These are phyloP conservation scores for Monoraphidium neglectum DNA, from an alignment of 139 green algal species.

Conservation along the genomic window DNA sequence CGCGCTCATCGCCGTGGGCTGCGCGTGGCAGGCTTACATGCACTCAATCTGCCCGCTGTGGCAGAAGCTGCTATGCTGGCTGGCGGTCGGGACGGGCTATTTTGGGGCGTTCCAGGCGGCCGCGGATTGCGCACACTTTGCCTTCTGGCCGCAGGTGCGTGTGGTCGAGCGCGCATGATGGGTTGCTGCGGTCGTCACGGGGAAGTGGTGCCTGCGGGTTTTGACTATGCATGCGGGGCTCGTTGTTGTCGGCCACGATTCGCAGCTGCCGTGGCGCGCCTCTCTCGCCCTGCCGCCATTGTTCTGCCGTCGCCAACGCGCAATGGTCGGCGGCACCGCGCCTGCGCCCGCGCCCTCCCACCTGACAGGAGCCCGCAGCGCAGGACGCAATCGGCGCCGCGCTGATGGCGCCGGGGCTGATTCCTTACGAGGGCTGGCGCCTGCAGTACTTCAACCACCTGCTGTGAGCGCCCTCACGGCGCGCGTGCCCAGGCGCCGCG, in stretches of 20 bases:
- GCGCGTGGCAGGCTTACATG: slow-evolving; percentile 49
- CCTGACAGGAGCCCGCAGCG: background rate
- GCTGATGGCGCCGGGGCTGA: slow-evolving; percentile 53
- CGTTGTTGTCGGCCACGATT: too few relatives aligned
- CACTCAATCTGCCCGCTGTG: slow-evolving; percentile 46
- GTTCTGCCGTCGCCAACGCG: too few relatives aligned
- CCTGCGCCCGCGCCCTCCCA: too few relatives aligned
- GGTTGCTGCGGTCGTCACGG: too few relatives aligned
- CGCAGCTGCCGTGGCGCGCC: too few relatives aligned
- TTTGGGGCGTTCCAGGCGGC: slow-evolving; percentile 53
- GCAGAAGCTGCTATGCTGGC: slow-evolving; percentile 40
- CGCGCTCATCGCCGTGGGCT: slow-evolving; percentile 41
- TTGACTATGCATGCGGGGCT: too few relatives aligned
- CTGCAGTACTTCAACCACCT: slow-evolving; percentile 37
- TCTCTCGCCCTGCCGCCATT: too few relatives aligned
- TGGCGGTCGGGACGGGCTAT: slow-evolving; percentile 54
- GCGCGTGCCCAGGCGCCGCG: too few relatives aligned
- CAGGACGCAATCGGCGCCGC: slow-evolving; percentile 39
- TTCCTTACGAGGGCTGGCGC: slow-evolving; percentile 25
- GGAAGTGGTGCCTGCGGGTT: too few relatives aligned
- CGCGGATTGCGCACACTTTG: slow-evolving; percentile 43
- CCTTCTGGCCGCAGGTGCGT: slow-evolving; percentile 33
- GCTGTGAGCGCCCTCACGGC: slow-evolving; percentile 3
- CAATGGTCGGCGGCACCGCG: too few relatives aligned
- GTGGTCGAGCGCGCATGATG: too few relatives aligned